A percentile compares a stretch with the other conserved stretches of the same genome.
Evolutionary conservation across 192 early-diverging fungal species (phyloP).

Genomic region (Tieghemiomyces parasiticus): DNA sequence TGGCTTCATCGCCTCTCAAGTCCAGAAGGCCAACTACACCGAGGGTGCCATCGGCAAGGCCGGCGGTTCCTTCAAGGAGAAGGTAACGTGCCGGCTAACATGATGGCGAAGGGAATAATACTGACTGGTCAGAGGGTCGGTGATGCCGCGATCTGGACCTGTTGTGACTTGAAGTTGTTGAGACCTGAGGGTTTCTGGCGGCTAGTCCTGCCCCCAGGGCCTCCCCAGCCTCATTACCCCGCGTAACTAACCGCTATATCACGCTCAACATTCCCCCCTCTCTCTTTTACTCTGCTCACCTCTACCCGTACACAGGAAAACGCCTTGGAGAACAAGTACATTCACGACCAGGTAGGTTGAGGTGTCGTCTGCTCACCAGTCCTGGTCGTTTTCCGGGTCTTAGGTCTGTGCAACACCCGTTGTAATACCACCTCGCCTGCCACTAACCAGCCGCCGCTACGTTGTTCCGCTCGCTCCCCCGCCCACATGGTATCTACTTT

Average conservation of each 20-base stretch:
- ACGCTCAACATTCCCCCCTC: too few relatives aligned
- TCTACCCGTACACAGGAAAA: conserved; percentile 6
- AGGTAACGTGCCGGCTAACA: background rate
- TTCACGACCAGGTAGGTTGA: conserved; percentile 4
- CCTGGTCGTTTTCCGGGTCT: background rate
- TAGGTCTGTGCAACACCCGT: background rate
- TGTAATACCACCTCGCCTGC: background rate
- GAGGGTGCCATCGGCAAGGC: background rate
- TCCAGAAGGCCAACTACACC: conserved; percentile 6
- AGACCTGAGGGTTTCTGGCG: too few relatives aligned
- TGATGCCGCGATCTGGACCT: too few relatives aligned
- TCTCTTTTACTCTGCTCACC: too few relatives aligned
- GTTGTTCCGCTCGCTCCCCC: background rate
- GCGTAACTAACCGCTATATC: too few relatives aligned
- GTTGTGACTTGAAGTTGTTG: too few relatives aligned
- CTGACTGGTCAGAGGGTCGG: too few relatives aligned
- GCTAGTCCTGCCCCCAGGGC: too few relatives aligned
- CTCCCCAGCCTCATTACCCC: too few relatives aligned
- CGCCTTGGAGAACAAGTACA: conserved; percentile 3
- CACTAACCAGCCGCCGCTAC: background rate
- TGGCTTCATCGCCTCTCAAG: background rate
- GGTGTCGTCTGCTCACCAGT: background rate
- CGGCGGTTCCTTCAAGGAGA: conserved; percentile 2
- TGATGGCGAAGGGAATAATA: too few relatives aligned
- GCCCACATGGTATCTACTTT: background rate